A percentile compares a stretch with the other conserved stretches of the same genome.
phyloP scores from a whole-genome alignment of 2,329 filamentous ascomycete species.

The Fusarium compactum region DNA sequence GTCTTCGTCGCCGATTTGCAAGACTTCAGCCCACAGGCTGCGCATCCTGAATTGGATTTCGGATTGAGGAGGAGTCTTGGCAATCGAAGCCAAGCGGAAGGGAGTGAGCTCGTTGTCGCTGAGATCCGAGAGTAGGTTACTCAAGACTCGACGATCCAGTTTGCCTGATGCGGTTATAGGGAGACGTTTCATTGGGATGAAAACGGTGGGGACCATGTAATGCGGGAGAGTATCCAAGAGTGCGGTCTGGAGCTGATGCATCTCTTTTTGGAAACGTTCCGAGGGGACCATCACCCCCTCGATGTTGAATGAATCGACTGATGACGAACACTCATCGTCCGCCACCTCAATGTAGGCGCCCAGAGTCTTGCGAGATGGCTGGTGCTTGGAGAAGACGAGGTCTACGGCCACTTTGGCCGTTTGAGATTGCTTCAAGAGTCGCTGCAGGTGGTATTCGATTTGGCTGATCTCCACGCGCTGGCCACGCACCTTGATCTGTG shows the following conservation, averaged over 20 bases:
- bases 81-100: conserved; percentile 13
- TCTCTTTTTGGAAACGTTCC: conserved; percentile 5
- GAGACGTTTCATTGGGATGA: conserved; percentile 2
- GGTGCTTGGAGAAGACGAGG: conserved; percentile 12
- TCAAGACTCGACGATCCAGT: conserved; percentile 11
- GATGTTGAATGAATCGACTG: conserved; percentile 6
- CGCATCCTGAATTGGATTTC: conserved; percentile 8
- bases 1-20: conserved; percentile 9
- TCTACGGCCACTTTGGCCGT: conserved; percentile 6
- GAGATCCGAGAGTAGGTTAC: conserved; percentile 2
- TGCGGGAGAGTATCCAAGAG: conserved; percentile 9
- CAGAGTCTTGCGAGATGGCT: conserved; percentile 12
- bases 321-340: conserved; percentile 5
- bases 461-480: conserved; percentile 63
- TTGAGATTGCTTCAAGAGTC: conserved; percentile 1
- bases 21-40: conserved; percentile 10
- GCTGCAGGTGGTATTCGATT: conserved; percentile 6
- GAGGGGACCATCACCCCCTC: conserved; percentile 7
- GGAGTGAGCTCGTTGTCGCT: conserved; percentile 8
- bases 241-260: conserved; percentile 8
- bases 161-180: conserved; percentile 9
- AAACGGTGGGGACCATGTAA: conserved; percentile 8
- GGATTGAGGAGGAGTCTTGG: conserved; percentile 10
- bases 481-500: conserved; percentile 62
- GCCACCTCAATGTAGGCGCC: conserved; percentile 11